These are phyloP conservation scores for Penicillium canariense DNA, from an alignment of 495 filamentous ascomycete species.

Conservation along the genomic window DNA sequence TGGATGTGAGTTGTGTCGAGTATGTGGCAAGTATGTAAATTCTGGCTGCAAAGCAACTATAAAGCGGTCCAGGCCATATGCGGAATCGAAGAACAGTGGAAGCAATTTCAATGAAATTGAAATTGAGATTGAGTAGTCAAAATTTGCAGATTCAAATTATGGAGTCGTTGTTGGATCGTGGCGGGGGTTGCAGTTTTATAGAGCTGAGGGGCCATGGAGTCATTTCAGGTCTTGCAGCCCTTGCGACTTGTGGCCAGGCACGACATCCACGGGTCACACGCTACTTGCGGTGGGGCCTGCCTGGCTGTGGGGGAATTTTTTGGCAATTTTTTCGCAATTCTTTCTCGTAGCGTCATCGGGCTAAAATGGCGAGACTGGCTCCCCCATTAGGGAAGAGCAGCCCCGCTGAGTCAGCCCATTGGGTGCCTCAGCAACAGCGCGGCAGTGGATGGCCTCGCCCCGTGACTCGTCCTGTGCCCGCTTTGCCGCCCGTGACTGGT, in stretches of 20 bases:
- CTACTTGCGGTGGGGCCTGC: conserved; percentile 10
- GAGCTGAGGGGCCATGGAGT: conserved; percentile 14
- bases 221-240: conserved; percentile 4
- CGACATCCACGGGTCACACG: conserved; percentile 31
- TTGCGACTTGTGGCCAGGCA: conserved; percentile 17
- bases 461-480: not conserved
- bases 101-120: not conserved
- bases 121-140: too few species aligned
- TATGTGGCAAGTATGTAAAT: conserved; percentile 1
- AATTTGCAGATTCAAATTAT: conserved; percentile 2
- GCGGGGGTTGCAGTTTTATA: conserved; percentile 19
- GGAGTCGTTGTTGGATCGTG: conserved; percentile 1
- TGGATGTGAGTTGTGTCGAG: conserved; percentile 14
- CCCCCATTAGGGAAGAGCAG: not conserved
- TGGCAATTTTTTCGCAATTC: conserved; percentile 8
- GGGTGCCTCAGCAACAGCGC: conserved; percentile 14
- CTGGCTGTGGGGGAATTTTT: conserved; percentile 17
- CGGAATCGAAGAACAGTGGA: conserved; percentile 4
- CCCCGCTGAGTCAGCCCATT: conserved; percentile 4
- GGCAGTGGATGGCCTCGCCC: not conserved
- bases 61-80: conserved; percentile 21
- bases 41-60: conserved; percentile 22
- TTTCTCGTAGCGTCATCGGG: conserved; percentile 16
- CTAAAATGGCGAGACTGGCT: conserved; percentile 6
- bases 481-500: not conserved